Base-by-base conservation (phyloP, 2,329 filamentous ascomycete species). In the Paraphoma sp. region DNA sequence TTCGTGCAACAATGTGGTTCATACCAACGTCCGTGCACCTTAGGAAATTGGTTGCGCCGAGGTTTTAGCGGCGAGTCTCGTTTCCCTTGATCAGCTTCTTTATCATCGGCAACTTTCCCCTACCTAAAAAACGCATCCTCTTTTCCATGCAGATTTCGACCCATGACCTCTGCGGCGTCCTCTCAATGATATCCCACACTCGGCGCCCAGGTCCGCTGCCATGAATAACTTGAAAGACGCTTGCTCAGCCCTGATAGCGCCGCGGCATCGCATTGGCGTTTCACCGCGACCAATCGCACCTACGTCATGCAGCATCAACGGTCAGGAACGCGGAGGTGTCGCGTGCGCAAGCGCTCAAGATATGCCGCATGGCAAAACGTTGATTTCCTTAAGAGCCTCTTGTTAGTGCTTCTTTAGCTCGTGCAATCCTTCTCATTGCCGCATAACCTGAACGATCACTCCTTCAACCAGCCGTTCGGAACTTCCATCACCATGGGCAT, bases 401-500 rank as follows among this genome's bases (percentile, higher is more conserved):
- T 6, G 8, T 53, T 48, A 36, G 51, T 44, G 40, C 51, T 51
- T 33, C 40, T 11, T n/a, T 16, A 42, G 40, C 2, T 42, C n/a
- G 11, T 42, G 12, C 40, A n/a, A 42, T 42, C 33, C 40, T n/a
- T 17, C 16, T n/a, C 40, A 38, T 42, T 17, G 8, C 40, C 40
- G 16, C 16, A n/a, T 7, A 11, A 8, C n/a, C 40, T 3, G 33
- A 36, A 36, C 33, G 33, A 14, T 14, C 33, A 36, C 33, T 36
- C 7, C 33, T 36, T 14, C 33, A 14, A 9, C 40, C 40, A n/a
- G 8, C 4, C 16, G n/a, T 52, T 14, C 7, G 33, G 3, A 14
- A 46, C 30, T 23, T 36, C 28, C 17, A 16, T n/a, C 36, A 54
- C 17, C 41, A 73, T 73, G 68, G 69, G 61, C 40, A 49, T 67